Percentiles rank a stretch among this genome's conserved stretches.
Evolutionary conservation across 768 basidiomycete species (phyloP).

Genomic region (Asterophora lycoperdoides): DNA sequence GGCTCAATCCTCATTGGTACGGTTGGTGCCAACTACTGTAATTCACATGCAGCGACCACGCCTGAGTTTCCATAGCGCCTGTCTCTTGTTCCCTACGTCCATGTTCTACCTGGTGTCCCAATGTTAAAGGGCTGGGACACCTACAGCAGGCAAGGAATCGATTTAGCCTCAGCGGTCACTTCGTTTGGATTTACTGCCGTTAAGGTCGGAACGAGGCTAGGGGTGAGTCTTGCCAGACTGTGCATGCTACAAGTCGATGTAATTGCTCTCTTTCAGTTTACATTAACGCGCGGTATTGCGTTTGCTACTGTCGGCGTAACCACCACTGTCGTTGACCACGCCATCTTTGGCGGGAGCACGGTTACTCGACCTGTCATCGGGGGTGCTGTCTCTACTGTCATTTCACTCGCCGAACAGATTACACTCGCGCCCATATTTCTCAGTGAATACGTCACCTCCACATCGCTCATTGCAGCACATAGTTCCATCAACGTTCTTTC

Average conservation of each 20-base stretch:
- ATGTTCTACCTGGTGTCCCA: constrained; percentile 14
- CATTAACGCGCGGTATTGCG: constrained; percentile 58
- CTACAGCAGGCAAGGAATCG: constrained; percentile 56
- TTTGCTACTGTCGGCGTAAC: constrained; percentile 55
- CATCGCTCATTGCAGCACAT: constrained; percentile 69
- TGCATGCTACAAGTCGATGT: background rate
- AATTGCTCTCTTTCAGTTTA: constrained; percentile 48
- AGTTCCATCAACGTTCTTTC: constrained; percentile 72
- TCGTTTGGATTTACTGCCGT: constrained; percentile 65
- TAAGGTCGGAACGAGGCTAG: constrained; percentile 63
- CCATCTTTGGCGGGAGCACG: constrained; percentile 58
- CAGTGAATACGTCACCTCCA: constrained; percentile 72
- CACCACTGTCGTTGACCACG: constrained; percentile 57
- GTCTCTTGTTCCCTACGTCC: constrained; percentile 8
- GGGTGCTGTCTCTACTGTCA: constrained; percentile 53
- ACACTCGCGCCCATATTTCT: constrained; percentile 72
- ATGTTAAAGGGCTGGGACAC: constrained; percentile 47
- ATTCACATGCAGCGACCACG: too few relatives aligned
- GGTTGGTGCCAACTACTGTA: too few relatives aligned
- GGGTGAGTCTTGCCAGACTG: constrained; percentile 41
- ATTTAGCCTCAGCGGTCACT: constrained; percentile 60
- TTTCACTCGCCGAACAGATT: constrained; percentile 66
- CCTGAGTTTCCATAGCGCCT: background rate
- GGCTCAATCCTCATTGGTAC: too few relatives aligned
- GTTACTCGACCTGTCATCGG: constrained; percentile 57